phyloP scores from a whole-genome alignment of 805 yeast species.

The Wickerhamiella parazyma region DNA sequence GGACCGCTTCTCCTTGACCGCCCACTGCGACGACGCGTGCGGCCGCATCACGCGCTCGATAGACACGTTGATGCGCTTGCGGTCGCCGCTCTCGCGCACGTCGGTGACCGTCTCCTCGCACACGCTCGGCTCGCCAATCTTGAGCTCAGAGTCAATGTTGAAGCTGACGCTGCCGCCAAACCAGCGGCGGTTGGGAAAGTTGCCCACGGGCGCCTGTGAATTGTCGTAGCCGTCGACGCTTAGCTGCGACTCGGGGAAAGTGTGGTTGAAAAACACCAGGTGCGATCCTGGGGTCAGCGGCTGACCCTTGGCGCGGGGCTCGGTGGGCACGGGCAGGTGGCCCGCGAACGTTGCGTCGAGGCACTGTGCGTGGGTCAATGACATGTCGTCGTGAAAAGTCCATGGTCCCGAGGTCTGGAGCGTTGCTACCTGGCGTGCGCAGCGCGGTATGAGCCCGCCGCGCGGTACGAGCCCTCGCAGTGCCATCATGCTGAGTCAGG shows the following conservation, averaged over 20 bases:
- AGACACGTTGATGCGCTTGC: slow-evolving; percentile 35
- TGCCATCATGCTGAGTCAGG: neutral
- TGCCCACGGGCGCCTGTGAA: slow-evolving; percentile 48
- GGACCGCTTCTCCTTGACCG: slow-evolving; percentile 41
- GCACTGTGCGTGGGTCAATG: slow-evolving; percentile 20
- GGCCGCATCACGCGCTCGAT: slow-evolving; percentile 39
- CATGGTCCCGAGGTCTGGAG: slow-evolving; percentile 19
- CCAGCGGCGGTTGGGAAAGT: slow-evolving; percentile 58
- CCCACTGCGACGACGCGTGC: too few relatives aligned
- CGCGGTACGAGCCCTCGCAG: neutral
- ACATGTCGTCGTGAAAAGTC: slow-evolving; percentile 21
- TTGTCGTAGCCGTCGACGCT: slow-evolving; percentile 71
- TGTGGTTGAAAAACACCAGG: slow-evolving; percentile 53
- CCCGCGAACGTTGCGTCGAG: slow-evolving; percentile 22
- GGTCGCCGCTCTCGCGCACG: slow-evolving; percentile 12
- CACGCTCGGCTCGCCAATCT: slow-evolving; percentile 28
- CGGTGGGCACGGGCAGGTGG: slow-evolving; percentile 17
- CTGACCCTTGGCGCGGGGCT: slow-evolving; percentile 13
- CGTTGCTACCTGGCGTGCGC: neutral
- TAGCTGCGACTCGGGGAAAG: slow-evolving; percentile 33
- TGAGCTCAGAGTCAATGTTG: slow-evolving; percentile 23
- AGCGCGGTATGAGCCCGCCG: neutral
- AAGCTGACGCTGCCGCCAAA: slow-evolving; percentile 49
- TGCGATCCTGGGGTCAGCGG: slow-evolving; percentile 40
- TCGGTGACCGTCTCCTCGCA: slow-evolving; percentile 42